A percentile compares a stretch with the other conserved stretches of the same genome.
phyloP scores from a whole-genome alignment of 192 early-diverging fungal genomes.

The Lobosporangium transversale region DNA sequence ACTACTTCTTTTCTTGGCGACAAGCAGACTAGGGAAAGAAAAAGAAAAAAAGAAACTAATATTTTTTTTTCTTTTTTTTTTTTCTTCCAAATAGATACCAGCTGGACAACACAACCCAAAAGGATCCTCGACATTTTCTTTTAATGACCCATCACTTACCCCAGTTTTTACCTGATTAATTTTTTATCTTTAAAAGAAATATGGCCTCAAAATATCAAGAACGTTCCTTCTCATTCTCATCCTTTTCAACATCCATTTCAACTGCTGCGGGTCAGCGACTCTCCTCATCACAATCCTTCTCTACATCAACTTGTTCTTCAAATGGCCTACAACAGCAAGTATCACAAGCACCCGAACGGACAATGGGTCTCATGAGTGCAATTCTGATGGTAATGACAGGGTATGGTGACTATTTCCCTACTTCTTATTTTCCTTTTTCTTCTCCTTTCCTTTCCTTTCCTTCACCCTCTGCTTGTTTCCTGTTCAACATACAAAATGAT shows the following conservation, averaged over 20 bases:
- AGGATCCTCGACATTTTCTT: too few relatives aligned
- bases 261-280: not conserved
- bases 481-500: not conserved
- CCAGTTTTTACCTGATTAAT: too few relatives aligned
- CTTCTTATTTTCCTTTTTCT: not conserved
- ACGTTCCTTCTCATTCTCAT: too few relatives aligned
- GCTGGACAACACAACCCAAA: too few relatives aligned
- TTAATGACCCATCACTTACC: too few relatives aligned
- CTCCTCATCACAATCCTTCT: not conserved
- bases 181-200: too few relatives aligned
- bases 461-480: not conserved
- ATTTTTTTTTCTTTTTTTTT: too few relatives aligned
- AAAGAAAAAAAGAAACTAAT: too few relatives aligned
- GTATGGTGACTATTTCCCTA: slow-evolving; percentile 18
- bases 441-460: not conserved
- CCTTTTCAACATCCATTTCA: not conserved
- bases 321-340: not conserved
- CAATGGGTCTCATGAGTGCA: slow-evolving; percentile 47
- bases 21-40: too few relatives aligned
- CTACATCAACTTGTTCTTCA: not conserved
- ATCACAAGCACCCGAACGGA: slow-evolving; percentile 18
- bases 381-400: slow-evolving; percentile 56
- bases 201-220: too few relatives aligned
- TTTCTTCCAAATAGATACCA: too few relatives aligned
- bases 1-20: too few relatives aligned